Percentiles rank a stretch among this genome's conserved stretches.
Conservation (phyloP, 257 asterid species). For the Paraleonurus japonicus region DNA sequence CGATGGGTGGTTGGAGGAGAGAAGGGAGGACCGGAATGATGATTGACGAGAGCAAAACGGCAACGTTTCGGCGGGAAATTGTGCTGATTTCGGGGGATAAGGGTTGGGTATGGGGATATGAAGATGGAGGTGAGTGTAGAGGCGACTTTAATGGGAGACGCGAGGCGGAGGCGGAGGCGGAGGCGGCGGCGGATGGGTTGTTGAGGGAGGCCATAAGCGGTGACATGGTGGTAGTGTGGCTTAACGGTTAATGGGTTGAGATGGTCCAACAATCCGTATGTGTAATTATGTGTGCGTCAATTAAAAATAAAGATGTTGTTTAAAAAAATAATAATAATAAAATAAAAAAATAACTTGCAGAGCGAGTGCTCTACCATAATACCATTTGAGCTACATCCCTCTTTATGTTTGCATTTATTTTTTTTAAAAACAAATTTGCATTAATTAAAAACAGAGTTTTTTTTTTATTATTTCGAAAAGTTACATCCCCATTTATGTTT, state of each 20-base stretch:
- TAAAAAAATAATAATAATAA: no score
- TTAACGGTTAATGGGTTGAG: conserved; percentile 25
- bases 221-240: conserved; percentile 41
- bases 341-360: no score
- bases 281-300: not conserved
- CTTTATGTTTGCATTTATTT: no score
- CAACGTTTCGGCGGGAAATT: conserved; percentile 56
- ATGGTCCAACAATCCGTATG: not conserved
- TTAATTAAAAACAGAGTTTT: no score
- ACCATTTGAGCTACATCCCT: conserved; percentile 99
- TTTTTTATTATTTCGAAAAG: no score
- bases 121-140: conserved; percentile 9
- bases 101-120: not conserved
- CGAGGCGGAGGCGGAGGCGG: conserved; percentile 22
- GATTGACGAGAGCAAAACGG: conserved; percentile 51
- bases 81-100: conserved; percentile 15
- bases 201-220: conserved; percentile 33
- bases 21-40: conserved; percentile 37
- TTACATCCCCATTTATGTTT: no score
- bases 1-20: conserved; percentile 43
- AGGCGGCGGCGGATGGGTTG: conserved; percentile 27
- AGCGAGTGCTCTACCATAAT: conserved; percentile 99
- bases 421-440: no score
- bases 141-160: conserved; percentile 31
- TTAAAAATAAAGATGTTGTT: not conserved